phyloP scores from a whole-genome alignment of 345 rosid species.

The Euclidium syriacum region DNA sequence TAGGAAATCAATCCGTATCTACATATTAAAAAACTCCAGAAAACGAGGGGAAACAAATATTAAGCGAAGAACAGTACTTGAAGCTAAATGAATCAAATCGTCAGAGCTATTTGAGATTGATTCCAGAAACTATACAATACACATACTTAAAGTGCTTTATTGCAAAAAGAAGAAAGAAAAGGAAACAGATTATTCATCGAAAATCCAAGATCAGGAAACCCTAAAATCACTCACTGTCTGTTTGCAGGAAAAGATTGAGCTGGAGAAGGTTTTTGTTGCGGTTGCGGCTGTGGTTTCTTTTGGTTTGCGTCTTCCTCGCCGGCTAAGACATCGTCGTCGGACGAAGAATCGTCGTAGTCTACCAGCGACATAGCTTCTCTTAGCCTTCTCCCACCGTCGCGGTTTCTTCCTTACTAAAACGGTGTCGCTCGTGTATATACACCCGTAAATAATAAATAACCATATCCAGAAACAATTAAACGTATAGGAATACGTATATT shows the following conservation, averaged over 20 bases:
- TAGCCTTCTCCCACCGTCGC: background rate
- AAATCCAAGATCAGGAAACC: background rate
- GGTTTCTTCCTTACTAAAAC: constrained; percentile 2
- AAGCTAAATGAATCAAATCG: background rate
- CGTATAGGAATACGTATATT: no score
- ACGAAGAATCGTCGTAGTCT: constrained; percentile 32
- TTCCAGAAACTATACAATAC: background rate
- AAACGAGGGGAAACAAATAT: no score
- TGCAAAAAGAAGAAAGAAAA: background rate
- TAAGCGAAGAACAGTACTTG: background rate
- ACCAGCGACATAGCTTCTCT: constrained; percentile 25
- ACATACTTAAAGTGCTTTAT: background rate
- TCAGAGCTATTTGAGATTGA: background rate
- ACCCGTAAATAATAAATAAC: no score
- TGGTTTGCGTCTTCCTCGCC: background rate
- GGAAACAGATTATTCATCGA: background rate
- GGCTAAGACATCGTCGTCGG: constrained; percentile 25
- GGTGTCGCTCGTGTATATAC: constrained; percentile 12
- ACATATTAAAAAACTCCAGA: no score
- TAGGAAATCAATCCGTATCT: no score
- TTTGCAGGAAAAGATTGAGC: background rate
- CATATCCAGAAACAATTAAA: no score
- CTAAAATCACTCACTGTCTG: constrained; percentile 10
- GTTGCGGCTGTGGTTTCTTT: background rate
- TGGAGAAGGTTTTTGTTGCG: background rate